A percentile compares a stretch with the other conserved stretches of the same genome.
Conservation (phyloP, 345 rosid species). For the Linum trigynum region DNA sequence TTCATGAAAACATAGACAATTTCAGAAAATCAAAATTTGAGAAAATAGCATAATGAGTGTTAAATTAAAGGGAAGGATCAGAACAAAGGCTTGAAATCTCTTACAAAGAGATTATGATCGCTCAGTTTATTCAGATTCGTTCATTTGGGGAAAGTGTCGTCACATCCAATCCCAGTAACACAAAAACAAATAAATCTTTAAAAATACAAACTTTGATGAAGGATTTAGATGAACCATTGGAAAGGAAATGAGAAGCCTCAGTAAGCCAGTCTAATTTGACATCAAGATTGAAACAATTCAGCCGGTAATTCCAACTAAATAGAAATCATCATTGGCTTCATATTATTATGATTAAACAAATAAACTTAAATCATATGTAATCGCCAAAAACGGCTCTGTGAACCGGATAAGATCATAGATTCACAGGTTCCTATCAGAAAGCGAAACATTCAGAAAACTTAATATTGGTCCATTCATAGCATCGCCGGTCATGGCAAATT, state of each 20-base stretch:
- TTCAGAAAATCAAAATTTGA: not conserved
- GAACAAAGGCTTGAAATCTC: not conserved
- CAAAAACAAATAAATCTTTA: no score
- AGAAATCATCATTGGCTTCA: slow-evolving; percentile 46
- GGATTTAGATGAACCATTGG: no score
- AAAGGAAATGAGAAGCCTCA: slow-evolving; percentile 35
- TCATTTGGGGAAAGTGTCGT: not conserved
- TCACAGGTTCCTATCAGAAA: slow-evolving; percentile 60
- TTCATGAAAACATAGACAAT: no score
- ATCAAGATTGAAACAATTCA: slow-evolving; percentile 36
- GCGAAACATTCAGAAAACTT: slow-evolving; percentile 30
- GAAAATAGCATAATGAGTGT: no score
- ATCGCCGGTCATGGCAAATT: slow-evolving; percentile 41
- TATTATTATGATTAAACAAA: not conserved
- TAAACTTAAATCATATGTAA: slow-evolving; percentile 17
- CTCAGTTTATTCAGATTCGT: not conserved
- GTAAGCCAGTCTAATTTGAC: slow-evolving; percentile 34
- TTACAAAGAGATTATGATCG: not conserved
- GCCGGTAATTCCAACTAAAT: slow-evolving; percentile 79
- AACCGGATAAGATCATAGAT: slow-evolving; percentile 18
- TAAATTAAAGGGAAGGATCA: not conserved
- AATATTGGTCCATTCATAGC: slow-evolving; percentile 46
- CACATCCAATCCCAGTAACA: no score
- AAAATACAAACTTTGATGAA: no score
- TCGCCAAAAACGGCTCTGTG: slow-evolving; percentile 58